These are phyloP conservation scores for Backusella psychrophila DNA, from an alignment of 192 early-diverging fungal species.

Conservation along the genomic window DNA sequence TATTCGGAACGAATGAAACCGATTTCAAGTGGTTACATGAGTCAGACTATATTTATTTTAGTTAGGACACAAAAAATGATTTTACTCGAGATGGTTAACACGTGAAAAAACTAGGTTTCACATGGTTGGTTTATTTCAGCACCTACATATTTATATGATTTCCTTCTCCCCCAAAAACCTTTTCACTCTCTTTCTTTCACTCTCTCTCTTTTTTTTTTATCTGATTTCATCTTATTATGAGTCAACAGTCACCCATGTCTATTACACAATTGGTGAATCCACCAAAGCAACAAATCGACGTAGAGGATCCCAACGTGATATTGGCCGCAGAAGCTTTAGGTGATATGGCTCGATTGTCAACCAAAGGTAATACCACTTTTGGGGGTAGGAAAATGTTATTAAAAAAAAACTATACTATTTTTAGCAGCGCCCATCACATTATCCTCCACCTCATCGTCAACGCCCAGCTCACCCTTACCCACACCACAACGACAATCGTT, in stretches of 20 bases:
- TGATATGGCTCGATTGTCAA: constrained; percentile 23
- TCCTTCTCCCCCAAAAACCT: constrained; percentile 1
- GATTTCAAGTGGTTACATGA: background rate
- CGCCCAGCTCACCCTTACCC: constrained; percentile 21
- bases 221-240: background rate
- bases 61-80: background rate
- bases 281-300: constrained; percentile 1
- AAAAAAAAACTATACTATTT: background rate
- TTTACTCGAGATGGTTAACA: background rate
- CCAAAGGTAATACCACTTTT: background rate
- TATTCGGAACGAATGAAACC: background rate
- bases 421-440: constrained; percentile 7
- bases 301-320: constrained; percentile 36
- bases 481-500: constrained; percentile 19
- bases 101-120: constrained; percentile 15
- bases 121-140: background rate
- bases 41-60: background rate
- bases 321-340: constrained; percentile 31
- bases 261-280: constrained; percentile 24
- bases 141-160: constrained; percentile 6
- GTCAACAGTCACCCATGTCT: constrained; percentile 17
- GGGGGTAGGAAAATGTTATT: too few relatives aligned
- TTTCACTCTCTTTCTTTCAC: constrained; percentile 8
- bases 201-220: constrained; percentile 2
- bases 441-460: constrained; percentile 20